phyloP scores from a whole-genome alignment of 805 yeast genomes.

The Wickerhamiella azyma region DNA sequence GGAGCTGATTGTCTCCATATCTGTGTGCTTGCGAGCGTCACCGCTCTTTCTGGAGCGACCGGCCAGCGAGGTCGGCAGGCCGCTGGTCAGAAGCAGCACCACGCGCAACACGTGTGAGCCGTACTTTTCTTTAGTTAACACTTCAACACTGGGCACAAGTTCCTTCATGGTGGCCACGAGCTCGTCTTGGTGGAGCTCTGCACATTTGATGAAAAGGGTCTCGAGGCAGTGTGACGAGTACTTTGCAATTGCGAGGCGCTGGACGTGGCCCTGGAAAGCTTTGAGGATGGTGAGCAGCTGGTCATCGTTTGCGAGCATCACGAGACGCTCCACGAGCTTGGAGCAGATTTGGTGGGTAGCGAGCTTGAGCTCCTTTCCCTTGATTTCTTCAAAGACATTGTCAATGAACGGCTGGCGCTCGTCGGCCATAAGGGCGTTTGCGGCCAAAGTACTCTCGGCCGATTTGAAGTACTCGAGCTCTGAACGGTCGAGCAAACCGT shows the following conservation, averaged over 20 bases:
- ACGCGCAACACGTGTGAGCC: slow-evolving; percentile 80
- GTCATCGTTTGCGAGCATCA: slow-evolving; percentile 47
- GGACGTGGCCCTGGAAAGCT: slow-evolving; percentile 60
- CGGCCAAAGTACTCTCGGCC: slow-evolving; percentile 74
- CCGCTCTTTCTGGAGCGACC: slow-evolving; percentile 73
- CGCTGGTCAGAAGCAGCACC: slow-evolving; percentile 56
- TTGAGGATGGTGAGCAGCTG: slow-evolving; percentile 55
- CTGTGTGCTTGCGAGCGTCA: slow-evolving; percentile 58
- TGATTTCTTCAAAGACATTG: slow-evolving; percentile 72
- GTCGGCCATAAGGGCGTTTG: slow-evolving; percentile 65
- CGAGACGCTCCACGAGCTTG: slow-evolving; percentile 74
- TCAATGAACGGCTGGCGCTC: slow-evolving; percentile 60
- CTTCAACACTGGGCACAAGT: slow-evolving; percentile 41
- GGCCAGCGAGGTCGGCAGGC: slow-evolving; percentile 53
- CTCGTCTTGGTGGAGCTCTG: slow-evolving; percentile 30
- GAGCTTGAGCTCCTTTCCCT: slow-evolving; percentile 79
- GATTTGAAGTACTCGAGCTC: slow-evolving; percentile 87
- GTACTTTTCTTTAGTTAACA: slow-evolving; percentile 61
- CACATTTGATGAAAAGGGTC: slow-evolving; percentile 61
- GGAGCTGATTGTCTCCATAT: slow-evolving; percentile 29
- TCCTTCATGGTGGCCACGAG: slow-evolving; percentile 55
- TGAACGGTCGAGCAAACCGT: slow-evolving; percentile 70
- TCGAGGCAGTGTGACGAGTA: slow-evolving; percentile 91
- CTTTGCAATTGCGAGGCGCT: slow-evolving; percentile 68
- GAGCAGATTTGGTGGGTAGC: slow-evolving; percentile 94